Percentiles rank a stretch among this genome's conserved stretches.
Conservation (phyloP, 768 basidiomycete genomes). For the Fomitopsis serialis region DNA sequence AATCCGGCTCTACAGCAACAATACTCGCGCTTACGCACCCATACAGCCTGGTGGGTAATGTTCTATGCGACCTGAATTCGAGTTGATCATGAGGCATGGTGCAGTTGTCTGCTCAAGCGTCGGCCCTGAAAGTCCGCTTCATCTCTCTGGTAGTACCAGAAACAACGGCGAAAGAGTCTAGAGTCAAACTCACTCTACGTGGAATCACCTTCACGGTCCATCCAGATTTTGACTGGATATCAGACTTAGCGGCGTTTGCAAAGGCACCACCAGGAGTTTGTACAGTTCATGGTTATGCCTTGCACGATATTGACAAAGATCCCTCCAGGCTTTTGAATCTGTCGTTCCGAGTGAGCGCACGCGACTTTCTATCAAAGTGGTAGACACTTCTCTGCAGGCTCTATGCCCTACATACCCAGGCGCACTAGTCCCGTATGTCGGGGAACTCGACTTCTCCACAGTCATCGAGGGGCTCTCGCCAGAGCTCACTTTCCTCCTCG, state of each 20-base stretch:
- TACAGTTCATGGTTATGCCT: not conserved
- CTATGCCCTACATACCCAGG: conserved; percentile 57
- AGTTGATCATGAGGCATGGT: conserved; percentile 2
- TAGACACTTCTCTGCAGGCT: conserved; percentile 61
- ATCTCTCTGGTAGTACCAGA: conserved; percentile 56
- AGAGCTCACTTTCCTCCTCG: conserved; percentile 46
- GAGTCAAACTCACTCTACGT: conserved; percentile 55
- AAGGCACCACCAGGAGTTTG: conserved; percentile 54
- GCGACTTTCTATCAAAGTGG: conserved; percentile 53
- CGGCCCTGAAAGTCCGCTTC: conserved; percentile 60
- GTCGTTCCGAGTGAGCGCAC: conserved; percentile 90
- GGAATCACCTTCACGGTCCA: conserved; percentile 60
- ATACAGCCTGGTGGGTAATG: conserved; percentile 48
- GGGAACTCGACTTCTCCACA: conserved; percentile 63
- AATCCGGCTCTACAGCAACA: conserved; percentile 24
- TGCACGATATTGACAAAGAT: not conserved
- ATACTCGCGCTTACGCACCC: conserved; percentile 54
- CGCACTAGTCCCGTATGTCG: conserved; percentile 60
- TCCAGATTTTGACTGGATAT: conserved; percentile 57
- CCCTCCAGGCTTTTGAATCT: conserved; percentile 79
- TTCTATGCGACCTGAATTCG: not conserved
- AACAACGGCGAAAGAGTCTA: conserved; percentile 73
- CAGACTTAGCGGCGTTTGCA: conserved; percentile 56
- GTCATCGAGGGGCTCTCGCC: conserved; percentile 66
- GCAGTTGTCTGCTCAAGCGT: conserved; percentile 18